Percentiles rank a stretch among this genome's conserved stretches.
Evolutionary conservation across 352 stramenopile genomes (phyloP).

Genomic region (Pythium rishiriense): DNA sequence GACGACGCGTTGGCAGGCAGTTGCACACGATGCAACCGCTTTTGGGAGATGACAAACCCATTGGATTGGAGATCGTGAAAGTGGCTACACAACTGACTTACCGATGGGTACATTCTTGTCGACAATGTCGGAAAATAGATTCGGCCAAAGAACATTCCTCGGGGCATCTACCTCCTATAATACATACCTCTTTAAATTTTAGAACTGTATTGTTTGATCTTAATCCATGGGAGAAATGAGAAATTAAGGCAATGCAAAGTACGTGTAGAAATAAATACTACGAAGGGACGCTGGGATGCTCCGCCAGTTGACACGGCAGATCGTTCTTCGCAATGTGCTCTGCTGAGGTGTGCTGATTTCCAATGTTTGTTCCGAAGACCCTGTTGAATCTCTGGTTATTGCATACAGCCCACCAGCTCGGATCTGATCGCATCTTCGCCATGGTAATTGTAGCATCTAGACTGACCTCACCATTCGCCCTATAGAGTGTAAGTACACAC

Average conservation of each 20-base stretch:
- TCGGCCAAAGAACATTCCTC: constrained; percentile 6
- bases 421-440: too few species aligned
- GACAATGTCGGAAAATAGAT: constrained; percentile 14
- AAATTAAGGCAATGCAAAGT: not conserved
- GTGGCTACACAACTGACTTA: constrained; percentile 1
- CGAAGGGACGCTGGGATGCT: not conserved
- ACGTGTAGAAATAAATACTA: not conserved
- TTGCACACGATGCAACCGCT: not conserved
- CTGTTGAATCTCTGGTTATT: not conserved
- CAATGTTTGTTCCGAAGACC: not conserved
- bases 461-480: too few species aligned
- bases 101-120: constrained; percentile 21
- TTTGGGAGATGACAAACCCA: not conserved
- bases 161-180: not conserved
- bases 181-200: not conserved
- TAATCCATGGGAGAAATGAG: not conserved
- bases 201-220: not conserved
- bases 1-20: not conserved
- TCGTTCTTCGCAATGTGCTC: constrained; percentile 1
- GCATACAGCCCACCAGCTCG: too few species aligned
- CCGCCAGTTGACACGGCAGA: constrained; percentile 7
- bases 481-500: too few species aligned
- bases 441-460: too few species aligned
- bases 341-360: not conserved
- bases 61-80: not conserved